A percentile compares a stretch with the other conserved stretches of the same genome.
Evolutionary conservation across 2,329 filamentous ascomycete species (phyloP).

Genomic region (Aspergillus chevalieri): DNA sequence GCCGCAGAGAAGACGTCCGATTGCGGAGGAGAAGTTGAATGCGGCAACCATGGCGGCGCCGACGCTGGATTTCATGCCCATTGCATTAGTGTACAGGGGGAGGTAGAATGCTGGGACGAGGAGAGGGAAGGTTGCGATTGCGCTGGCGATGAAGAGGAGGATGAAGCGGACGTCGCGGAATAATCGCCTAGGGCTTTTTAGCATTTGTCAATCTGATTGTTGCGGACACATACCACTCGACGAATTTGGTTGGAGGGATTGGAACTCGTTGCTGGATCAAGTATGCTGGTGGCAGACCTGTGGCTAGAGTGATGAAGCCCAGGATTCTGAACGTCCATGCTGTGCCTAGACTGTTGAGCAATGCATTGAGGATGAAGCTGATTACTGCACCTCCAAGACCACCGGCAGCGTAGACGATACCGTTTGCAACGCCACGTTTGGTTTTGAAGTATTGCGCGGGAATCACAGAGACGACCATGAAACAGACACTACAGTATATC

Average conservation of each 20-base stretch:
- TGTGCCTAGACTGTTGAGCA: slow-evolving; percentile 37
- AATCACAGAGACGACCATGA: slow-evolving; percentile 45
- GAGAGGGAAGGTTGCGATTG: slow-evolving; percentile 54
- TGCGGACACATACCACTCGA: slow-evolving; percentile 43
- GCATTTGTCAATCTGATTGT: too few relatives aligned
- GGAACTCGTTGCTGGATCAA: slow-evolving; percentile 39
- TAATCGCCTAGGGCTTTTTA: too few relatives aligned
- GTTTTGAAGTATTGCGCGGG: slow-evolving; percentile 52
- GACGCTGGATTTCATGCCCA: slow-evolving; percentile 48
- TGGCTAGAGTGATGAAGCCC: slow-evolving; percentile 48
- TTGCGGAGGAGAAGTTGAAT: slow-evolving; percentile 56
- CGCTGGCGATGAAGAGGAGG: slow-evolving; percentile 49
- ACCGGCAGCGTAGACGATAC: slow-evolving; percentile 36
- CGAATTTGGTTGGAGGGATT: slow-evolving; percentile 33
- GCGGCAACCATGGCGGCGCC: slow-evolving; percentile 56
- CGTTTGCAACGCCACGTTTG: slow-evolving; percentile 52
- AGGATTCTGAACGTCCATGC: slow-evolving; percentile 35
- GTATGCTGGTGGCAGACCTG: slow-evolving; percentile 52
- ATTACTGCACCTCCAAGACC: slow-evolving; percentile 53
- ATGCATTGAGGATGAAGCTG: slow-evolving; percentile 44
- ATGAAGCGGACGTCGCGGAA: slow-evolving; percentile 50
- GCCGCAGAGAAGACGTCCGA: slow-evolving; percentile 53
- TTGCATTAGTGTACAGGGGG: slow-evolving; percentile 50
- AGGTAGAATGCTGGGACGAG: slow-evolving; percentile 59
- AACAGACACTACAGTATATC: slow-evolving; percentile 22